Conservation (phyloP, 2,329 filamentous ascomycete species). For the Exophiala alcalophila region DNA sequence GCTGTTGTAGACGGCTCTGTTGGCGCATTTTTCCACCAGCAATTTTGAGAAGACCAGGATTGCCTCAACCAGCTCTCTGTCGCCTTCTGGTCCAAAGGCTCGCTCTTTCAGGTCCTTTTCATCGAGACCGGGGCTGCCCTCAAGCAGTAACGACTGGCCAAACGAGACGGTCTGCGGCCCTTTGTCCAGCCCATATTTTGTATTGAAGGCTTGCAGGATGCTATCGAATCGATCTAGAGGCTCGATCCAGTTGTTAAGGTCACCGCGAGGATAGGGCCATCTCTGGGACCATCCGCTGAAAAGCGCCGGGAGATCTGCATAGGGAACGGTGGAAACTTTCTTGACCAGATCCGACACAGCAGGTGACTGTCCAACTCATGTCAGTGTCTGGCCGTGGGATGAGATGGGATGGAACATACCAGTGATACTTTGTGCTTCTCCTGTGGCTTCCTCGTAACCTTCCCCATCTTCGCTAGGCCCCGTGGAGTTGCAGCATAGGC, state of each 20-base stretch:
- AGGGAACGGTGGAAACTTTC: constrained; percentile 63
- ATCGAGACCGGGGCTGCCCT: constrained; percentile 44
- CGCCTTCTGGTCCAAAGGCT: constrained; percentile 71
- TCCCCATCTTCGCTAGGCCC: constrained; percentile 43
- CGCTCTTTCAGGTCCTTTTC: constrained; percentile 55
- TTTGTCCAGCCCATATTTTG: constrained; percentile 72
- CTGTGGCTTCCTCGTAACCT: constrained; percentile 53
- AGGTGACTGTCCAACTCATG: constrained; percentile 62
- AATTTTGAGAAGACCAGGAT: constrained; percentile 83
- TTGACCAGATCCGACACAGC: constrained; percentile 80
- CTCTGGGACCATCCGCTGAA: constrained; percentile 77
- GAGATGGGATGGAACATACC: constrained; percentile 37
- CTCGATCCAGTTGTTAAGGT: constrained; percentile 97
- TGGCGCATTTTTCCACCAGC: constrained; percentile 91
- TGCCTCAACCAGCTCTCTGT: constrained; percentile 73
- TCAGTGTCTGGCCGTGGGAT: constrained; percentile 29
- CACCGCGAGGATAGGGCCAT: constrained; percentile 94
- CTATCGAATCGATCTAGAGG: constrained; percentile 90
- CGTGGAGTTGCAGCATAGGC: constrained; percentile 23
- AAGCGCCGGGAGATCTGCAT: constrained; percentile 73
- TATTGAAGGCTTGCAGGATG: constrained; percentile 77
- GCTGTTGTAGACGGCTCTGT: constrained; percentile 92
- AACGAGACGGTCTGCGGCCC: constrained; percentile 81
- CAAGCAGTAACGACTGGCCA: constrained; percentile 61
- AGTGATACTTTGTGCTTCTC: constrained; percentile 52